These are phyloP conservation scores for Carex parvula DNA, from an alignment of 176 grass and related monocot genomes.

Conservation along the genomic window DNA sequence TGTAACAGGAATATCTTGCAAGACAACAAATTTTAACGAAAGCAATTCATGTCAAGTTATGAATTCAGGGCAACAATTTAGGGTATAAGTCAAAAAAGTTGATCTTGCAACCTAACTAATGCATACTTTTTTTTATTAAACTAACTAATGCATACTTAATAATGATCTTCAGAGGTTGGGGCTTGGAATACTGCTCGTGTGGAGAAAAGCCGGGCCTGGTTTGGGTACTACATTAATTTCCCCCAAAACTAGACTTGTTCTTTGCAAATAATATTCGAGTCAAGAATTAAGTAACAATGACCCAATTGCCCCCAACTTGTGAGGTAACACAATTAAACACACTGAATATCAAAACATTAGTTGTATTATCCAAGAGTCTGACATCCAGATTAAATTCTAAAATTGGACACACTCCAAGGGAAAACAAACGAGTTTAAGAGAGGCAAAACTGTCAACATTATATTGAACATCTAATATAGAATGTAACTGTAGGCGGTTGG, in stretches of 20 bases:
- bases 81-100: not conserved
- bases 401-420: not conserved
- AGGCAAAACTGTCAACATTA: not conserved
- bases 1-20: conserved; percentile 73
- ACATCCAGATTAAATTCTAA: not conserved
- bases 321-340: not conserved
- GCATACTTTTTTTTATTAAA: not conserved
- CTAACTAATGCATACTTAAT: not conserved
- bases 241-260: not conserved
- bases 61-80: not conserved
- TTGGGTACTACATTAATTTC: not conserved
- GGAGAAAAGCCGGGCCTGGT: not conserved
- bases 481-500: not conserved
- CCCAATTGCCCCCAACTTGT: not conserved
- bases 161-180: not conserved
- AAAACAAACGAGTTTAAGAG: not conserved
- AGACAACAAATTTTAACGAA: not conserved
- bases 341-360: not conserved
- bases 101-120: not conserved
- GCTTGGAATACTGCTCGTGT: not conserved
- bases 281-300: not conserved
- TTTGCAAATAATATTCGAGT: not conserved
- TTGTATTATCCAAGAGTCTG: not conserved
- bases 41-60: not conserved
- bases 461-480: not conserved